These are phyloP conservation scores for Trichoderma brevicompactum DNA, from an alignment of 2,329 filamentous ascomycete species.

Conservation along the genomic window DNA sequence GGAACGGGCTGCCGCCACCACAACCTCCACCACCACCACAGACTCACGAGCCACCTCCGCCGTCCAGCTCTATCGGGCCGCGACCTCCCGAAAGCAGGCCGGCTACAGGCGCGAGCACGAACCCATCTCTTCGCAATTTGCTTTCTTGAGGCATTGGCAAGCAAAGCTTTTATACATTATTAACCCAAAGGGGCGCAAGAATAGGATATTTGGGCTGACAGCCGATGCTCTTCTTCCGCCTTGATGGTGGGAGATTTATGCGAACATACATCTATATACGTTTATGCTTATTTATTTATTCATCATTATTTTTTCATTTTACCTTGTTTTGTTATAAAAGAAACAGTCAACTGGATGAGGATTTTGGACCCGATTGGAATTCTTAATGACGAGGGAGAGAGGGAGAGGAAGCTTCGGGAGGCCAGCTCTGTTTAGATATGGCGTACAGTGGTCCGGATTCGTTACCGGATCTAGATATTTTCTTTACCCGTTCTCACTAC, in stretches of 20 bases:
- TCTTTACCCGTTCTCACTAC: background rate
- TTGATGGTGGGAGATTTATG: background rate
- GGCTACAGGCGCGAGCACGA: conserved; percentile 73
- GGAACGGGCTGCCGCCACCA: conserved; percentile 43
- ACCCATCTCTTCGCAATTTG: conserved; percentile 74
- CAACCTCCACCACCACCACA: conserved; percentile 25
- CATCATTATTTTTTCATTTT: background rate
- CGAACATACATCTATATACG: background rate
- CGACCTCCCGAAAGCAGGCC: conserved; percentile 50
- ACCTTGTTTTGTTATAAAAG: background rate
- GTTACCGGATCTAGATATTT: background rate
- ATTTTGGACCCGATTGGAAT: background rate
- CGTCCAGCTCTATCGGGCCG: conserved; percentile 35
- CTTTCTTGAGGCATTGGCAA: conserved; percentile 57
- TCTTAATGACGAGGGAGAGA: background rate
- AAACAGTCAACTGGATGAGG: background rate
- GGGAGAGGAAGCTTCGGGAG: background rate
- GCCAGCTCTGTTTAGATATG: conserved; percentile 14
- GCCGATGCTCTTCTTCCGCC: too few relatives aligned
- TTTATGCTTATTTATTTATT: background rate
- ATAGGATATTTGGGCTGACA: background rate
- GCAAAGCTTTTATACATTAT: background rate
- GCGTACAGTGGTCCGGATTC: conserved; percentile 5
- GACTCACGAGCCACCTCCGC: conserved; percentile 35
- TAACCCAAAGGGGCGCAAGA: background rate